Evolutionary conservation across 2,329 filamentous ascomycete species (phyloP).

Genomic region (Metarhizium rileyi): DNA sequence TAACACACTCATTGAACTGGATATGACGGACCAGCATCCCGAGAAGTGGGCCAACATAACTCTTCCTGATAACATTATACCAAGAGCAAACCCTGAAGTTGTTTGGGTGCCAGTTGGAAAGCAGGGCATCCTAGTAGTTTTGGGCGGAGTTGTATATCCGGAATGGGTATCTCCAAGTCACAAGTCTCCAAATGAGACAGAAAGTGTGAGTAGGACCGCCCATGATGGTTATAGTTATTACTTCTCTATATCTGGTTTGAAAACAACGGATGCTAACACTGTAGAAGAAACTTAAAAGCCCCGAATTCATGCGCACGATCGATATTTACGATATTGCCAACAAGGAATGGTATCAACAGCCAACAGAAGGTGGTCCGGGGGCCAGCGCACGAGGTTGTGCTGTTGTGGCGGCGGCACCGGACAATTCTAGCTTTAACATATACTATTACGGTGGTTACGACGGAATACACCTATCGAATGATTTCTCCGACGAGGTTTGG

Average conservation of each 20-base stretch:
- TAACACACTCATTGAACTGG: conserved; percentile 48
- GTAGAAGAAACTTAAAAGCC: conserved; percentile 50
- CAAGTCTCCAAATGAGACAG: conserved; percentile 18
- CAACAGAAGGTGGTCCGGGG: conserved; percentile 49
- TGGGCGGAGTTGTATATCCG: conserved; percentile 63
- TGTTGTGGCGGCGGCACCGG: conserved; percentile 60
- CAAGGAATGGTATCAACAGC: conserved; percentile 59
- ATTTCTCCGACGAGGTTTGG: conserved; percentile 62
- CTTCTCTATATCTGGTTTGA: not conserved
- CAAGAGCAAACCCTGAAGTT: conserved; percentile 53
- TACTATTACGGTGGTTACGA: conserved; percentile 77
- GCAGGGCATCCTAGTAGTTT: conserved; percentile 64
- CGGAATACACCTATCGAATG: conserved; percentile 29
- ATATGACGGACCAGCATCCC: conserved; percentile 41
- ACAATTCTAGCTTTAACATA: conserved; percentile 68
- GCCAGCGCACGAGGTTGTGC: conserved; percentile 60
- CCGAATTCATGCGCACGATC: conserved; percentile 60
- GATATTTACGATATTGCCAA: conserved; percentile 68
- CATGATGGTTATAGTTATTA: not conserved
- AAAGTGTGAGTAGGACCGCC: conserved; percentile 20
- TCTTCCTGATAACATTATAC: conserved; percentile 37
- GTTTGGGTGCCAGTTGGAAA: conserved; percentile 71
- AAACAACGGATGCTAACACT: conserved; percentile 8
- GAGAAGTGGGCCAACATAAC: conserved; percentile 49
- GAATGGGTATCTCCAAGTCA: conserved; percentile 29